Percentiles rank a stretch among this genome's conserved stretches.
phyloP scores from a whole-genome alignment of 805 yeast genomes.

The Metschnikowia chrysomelidarum region DNA sequence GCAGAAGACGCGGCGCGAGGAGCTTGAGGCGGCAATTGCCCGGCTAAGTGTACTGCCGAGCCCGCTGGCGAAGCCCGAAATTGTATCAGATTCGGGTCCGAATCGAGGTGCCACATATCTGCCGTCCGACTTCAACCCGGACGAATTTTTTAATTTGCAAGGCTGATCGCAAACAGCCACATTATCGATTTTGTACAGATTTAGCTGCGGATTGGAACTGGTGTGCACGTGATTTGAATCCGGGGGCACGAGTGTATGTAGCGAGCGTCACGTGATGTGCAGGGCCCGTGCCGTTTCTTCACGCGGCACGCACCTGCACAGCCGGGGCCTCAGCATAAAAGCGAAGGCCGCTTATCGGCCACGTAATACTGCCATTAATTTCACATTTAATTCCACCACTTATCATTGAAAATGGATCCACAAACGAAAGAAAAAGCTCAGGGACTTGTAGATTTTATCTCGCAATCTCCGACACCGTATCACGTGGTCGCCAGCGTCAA shows the following conservation, averaged over 20 bases:
- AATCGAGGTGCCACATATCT: slow-evolving; percentile 1
- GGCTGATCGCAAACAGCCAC: slow-evolving; percentile 1
- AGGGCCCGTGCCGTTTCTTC: no score
- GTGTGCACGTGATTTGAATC: no score
- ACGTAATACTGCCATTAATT: no score
- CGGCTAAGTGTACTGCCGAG: slow-evolving; percentile 7
- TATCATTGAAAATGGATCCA: slow-evolving; percentile 18
- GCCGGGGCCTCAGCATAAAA: no score
- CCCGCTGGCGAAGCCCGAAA: not conserved
- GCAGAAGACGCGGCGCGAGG: slow-evolving; percentile 50
- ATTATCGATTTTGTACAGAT: no score
- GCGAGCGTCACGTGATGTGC: no score
- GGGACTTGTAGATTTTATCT: slow-evolving; percentile 75
- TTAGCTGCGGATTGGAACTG: no score
- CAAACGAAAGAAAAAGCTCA: slow-evolving; percentile 32
- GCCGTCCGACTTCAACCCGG: slow-evolving; percentile 9
- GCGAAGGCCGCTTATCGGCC: no score
- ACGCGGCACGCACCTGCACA: no score
- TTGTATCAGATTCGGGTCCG: not conserved
- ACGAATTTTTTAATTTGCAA: slow-evolving; percentile 6
- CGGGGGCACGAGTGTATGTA: no score
- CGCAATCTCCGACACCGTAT: slow-evolving; percentile 89
- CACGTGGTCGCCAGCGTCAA: slow-evolving; percentile 79
- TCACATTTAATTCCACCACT: no score
- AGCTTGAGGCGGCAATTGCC: slow-evolving; percentile 31